Evolutionary conservation across 179 eudicot species (phyloP).

Genomic region (Patellifolia procumbens): DNA sequence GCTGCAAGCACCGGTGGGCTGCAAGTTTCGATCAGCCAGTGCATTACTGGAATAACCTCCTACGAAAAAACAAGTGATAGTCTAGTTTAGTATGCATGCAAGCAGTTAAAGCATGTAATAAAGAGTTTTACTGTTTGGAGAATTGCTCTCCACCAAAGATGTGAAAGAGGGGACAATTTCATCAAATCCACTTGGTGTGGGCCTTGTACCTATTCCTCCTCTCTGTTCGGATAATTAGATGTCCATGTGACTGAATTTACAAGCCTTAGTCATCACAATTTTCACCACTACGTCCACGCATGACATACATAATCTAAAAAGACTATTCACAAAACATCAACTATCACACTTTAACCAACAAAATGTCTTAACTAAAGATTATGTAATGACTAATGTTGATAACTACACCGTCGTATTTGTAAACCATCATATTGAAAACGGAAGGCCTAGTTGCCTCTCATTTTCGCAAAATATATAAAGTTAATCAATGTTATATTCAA

Average conservation of each 20-base stretch:
- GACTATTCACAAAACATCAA: not conserved
- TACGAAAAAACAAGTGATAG: not conserved
- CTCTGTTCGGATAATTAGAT: not conserved
- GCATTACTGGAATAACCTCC: slow-evolving; percentile 30
- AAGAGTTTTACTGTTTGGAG: too few species aligned
- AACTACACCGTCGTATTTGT: not conserved
- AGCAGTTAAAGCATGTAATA: not conserved
- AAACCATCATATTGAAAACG: too few species aligned
- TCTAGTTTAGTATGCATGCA: not conserved
- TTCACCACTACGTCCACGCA: not conserved
- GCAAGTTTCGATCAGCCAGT: slow-evolving; percentile 27
- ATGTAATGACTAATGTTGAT: not conserved
- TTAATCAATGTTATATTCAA: too few species aligned
- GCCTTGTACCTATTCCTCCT: too few species aligned
- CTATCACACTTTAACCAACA: slow-evolving; percentile 5
- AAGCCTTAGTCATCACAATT: too few species aligned
- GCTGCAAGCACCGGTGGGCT: slow-evolving; percentile 34
- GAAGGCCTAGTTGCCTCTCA: too few species aligned
- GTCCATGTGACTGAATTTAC: not conserved
- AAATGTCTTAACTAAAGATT: not conserved
- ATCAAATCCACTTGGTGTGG: too few species aligned
- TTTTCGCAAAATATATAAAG: too few species aligned
- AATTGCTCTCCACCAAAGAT: too few species aligned
- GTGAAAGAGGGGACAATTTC: too few species aligned
- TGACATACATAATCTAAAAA: not conserved